Conservation (phyloP, 192 early-diverging fungal genomes). For the Obelidium mucronatum region DNA sequence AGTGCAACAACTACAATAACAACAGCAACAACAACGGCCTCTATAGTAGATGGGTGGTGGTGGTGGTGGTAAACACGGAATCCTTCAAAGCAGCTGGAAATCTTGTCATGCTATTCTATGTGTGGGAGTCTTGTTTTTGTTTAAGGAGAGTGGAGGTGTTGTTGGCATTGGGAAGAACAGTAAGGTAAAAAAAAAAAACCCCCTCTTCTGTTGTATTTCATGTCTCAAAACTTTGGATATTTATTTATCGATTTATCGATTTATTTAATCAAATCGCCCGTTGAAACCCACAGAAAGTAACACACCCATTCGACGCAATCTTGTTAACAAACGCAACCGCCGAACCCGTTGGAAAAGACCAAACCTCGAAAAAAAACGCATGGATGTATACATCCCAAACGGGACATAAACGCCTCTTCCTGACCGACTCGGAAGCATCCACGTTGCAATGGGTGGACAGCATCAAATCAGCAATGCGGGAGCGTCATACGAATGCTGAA, state of each 20-base stretch:
- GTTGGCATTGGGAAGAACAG: constrained; percentile 11
- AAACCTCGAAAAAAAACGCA: constrained; percentile 52
- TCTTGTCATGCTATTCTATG: constrained; percentile 45
- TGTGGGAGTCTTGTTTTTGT: constrained; percentile 59
- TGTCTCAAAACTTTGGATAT: too few species aligned
- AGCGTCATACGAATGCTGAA: constrained; percentile 49
- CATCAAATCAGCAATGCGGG: constrained; percentile 42
- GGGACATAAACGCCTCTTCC: constrained; percentile 43
- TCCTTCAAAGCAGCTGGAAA: constrained; percentile 47
- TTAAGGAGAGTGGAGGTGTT: constrained; percentile 47
- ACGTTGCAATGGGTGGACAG: constrained; percentile 49
- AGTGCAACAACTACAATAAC: too few species aligned
- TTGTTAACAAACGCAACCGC: constrained; percentile 38
- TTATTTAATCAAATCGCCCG: too few species aligned
- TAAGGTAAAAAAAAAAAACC: constrained; percentile 32
- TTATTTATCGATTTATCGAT: too few species aligned
- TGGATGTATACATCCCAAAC: constrained; percentile 31
- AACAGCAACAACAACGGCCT: too few species aligned
- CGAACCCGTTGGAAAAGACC: constrained; percentile 49
- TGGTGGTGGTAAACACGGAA: background rate
- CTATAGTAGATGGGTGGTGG: too few species aligned
- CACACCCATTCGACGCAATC: constrained; percentile 47
- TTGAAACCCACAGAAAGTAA: constrained; percentile 40
- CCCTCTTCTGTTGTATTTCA: too few species aligned
- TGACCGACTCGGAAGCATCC: constrained; percentile 45